Evolutionary conservation across 1,284 basidiomycete genomes (phyloP), one percentile per base, ranked within the genome.

Genomic region (Ganoderma lingzhi): DNA sequence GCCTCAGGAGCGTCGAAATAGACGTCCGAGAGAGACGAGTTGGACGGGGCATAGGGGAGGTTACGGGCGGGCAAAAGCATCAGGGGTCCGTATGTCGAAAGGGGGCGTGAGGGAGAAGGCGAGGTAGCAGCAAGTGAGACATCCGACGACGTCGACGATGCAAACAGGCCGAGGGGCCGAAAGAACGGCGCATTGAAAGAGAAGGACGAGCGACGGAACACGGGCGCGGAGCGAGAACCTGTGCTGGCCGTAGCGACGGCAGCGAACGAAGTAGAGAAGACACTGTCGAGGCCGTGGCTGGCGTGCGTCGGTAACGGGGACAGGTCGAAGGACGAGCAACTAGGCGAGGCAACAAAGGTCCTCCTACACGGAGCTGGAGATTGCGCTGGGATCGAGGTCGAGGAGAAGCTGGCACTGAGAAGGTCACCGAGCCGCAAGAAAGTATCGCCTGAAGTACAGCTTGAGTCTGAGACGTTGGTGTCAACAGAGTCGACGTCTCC

Each of bases 81-180:
- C 8, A 56, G 30, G 17, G 30, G 30, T 12, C 53, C 6, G 6
- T 19, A 51, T 28, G 4, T 51, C 9, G 48, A 51, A 51, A 14
- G 30, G 30, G 53, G 30, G 32, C 30, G 53, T 5, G 53, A 56
- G 30, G 53, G 53, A 17, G 32, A 30, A 56, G 53, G 53, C 53
- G 53, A 56, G 53, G 6, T 56, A 17, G 3, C 14, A 56, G 53
- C 53, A 14, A 35, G 53, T 17, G 53, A 56, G 30, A 56, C 32
- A 56, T 56, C 53, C 30, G 53, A 56, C 28, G 53, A 35, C 5
- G 53, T 56, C 53, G 53, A 56, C 53, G 53, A 56, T 56, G 32
- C 53, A 17, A 32, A 56, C 30, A 56, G 30, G 53, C 32, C 15
- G 53, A 32, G 30, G 5, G 53, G 28, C 53, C 53, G 14, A 19